Conservation (phyloP, 192 early-diverging fungal species). For the Umbelopsis vinacea region DNA sequence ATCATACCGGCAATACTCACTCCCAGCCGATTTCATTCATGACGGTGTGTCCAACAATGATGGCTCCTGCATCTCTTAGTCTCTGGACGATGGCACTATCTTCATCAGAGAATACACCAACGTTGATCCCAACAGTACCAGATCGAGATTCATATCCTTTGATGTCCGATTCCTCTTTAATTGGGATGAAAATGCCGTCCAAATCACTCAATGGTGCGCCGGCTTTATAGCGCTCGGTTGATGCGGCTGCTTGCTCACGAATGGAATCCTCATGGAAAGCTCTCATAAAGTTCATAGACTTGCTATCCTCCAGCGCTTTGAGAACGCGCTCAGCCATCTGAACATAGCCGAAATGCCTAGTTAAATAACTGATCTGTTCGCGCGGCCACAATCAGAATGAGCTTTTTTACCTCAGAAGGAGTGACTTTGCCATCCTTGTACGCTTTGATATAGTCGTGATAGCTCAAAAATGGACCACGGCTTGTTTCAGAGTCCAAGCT, state of each 20-base stretch:
- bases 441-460: conserved; percentile 51
- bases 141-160: conserved; percentile 53
- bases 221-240: conserved; percentile 55
- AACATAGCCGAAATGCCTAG: not conserved
- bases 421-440: conserved; percentile 39
- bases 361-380: not conserved
- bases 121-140: conserved; percentile 67
- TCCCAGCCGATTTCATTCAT: conserved; percentile 80
- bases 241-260: conserved; percentile 56
- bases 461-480: conserved; percentile 35
- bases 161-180: conserved; percentile 78
- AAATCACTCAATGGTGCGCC: conserved; percentile 57
- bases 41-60: conserved; percentile 68
- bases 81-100: conserved; percentile 57
- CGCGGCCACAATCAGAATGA: not conserved
- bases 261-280: conserved; percentile 40
- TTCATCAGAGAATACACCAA: conserved; percentile 41
- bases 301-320: conserved; percentile 24
- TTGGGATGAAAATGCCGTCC: conserved; percentile 74
- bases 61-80: conserved; percentile 61
- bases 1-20: conserved; percentile 15
- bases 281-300: conserved; percentile 27
- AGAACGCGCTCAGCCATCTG: conserved; percentile 45
- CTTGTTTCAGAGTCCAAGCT: conserved; percentile 22
- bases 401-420: conserved; percentile 36